phyloP scores from a whole-genome alignment of 768 basidiomycete genomes.

The Candolleomyces eurysporus region DNA sequence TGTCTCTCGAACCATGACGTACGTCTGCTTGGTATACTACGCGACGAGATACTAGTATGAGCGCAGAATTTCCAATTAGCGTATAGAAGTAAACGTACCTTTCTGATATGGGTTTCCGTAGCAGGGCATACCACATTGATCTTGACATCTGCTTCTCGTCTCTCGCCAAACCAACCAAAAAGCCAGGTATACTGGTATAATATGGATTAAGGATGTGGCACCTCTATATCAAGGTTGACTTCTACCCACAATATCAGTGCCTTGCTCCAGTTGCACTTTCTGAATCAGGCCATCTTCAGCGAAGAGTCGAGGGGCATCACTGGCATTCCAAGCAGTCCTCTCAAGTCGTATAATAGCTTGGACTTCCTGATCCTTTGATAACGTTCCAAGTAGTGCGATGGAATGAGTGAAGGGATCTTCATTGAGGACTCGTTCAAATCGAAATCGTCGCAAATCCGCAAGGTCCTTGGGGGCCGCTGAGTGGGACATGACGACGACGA shows the following conservation, averaged over 20 bases:
- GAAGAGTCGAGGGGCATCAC: conserved; percentile 37
- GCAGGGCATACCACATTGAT: conserved; percentile 86
- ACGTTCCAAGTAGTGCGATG: conserved; percentile 66
- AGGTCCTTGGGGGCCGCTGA: conserved; percentile 30
- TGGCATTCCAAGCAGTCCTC: conserved; percentile 63
- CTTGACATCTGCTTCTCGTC: conserved; percentile 63
- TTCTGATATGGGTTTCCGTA: conserved; percentile 85
- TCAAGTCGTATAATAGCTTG: conserved; percentile 75
- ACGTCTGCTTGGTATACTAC: conserved; percentile 75
- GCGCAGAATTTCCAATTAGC: not conserved
- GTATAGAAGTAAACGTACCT: conserved; percentile 40
- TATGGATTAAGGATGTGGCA: not conserved
- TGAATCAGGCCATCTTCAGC: conserved; percentile 35
- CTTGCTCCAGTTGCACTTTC: conserved; percentile 47
- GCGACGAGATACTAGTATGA: not conserved
- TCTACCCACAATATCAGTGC: conserved; percentile 64
- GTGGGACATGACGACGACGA: conserved; percentile 27
- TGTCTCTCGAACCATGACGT: conserved; percentile 78
- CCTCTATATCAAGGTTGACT: not conserved
- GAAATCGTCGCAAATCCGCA: conserved; percentile 44
- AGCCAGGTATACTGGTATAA: conserved; percentile 73
- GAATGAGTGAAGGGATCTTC: conserved; percentile 64
- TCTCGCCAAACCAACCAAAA: conserved; percentile 61
- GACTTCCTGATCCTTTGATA: conserved; percentile 34
- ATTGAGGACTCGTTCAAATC: conserved; percentile 53